phyloP scores from a whole-genome alignment of 345 rosid genomes.

The Dovyalis caffra region DNA sequence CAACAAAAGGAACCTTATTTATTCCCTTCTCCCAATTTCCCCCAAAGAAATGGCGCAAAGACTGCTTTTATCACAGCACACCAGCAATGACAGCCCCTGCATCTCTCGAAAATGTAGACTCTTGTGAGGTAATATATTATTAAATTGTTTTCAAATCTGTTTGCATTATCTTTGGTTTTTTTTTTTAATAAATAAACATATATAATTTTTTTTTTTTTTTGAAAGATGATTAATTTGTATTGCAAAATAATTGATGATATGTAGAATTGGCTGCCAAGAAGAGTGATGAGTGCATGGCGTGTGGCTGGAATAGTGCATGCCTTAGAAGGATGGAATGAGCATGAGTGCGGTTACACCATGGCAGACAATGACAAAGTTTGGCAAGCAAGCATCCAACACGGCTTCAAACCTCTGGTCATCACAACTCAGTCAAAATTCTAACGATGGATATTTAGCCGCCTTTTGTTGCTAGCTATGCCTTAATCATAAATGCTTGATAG shows the following conservation, averaged over 20 bases:
- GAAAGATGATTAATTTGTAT: not conserved
- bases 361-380: slow-evolving; percentile 39
- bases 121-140: slow-evolving; percentile 59
- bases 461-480: too few relatives aligned
- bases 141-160: not conserved
- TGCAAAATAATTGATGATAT: too few relatives aligned
- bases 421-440: too few relatives aligned
- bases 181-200: too few relatives aligned
- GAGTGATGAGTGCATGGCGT: slow-evolving; percentile 79
- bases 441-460: too few relatives aligned
- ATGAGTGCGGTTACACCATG: slow-evolving; percentile 53
- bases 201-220: not conserved
- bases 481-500: not conserved
- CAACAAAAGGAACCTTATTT: slow-evolving; percentile 50
- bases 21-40: slow-evolving; percentile 72
- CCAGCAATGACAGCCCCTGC: slow-evolving; percentile 59
- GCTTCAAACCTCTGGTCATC: slow-evolving; percentile 45
- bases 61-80: slow-evolving; percentile 56
- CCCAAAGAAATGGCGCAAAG: slow-evolving; percentile 36
- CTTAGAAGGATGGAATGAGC: slow-evolving; percentile 57
- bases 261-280: slow-evolving; percentile 73
- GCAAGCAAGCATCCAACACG: slow-evolving; percentile 58
- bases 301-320: slow-evolving; percentile 64
- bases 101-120: slow-evolving; percentile 58
- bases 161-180: not conserved